Percentiles rank a stretch among this genome's conserved stretches.
phyloP scores from a whole-genome alignment of 1,139 yeast species.

The Hansenula anomala region DNA sequence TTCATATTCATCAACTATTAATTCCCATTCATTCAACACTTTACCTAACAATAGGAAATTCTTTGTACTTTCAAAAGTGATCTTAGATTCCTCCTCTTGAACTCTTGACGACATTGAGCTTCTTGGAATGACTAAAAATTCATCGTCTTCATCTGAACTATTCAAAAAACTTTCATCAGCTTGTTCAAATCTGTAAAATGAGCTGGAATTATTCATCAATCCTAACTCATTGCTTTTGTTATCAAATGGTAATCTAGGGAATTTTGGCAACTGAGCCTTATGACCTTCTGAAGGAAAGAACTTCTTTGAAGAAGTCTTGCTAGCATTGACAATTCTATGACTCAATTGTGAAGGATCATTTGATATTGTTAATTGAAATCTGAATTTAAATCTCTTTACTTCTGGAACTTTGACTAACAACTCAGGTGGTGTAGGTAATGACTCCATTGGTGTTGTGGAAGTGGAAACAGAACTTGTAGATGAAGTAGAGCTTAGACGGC shows the following conservation, averaged over 20 bases:
- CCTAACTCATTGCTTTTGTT: constrained; percentile 5
- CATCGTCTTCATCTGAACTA: constrained; percentile 5
- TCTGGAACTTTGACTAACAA: constrained; percentile 42
- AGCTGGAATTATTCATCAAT: constrained; percentile 5
- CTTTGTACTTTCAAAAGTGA: constrained; percentile 1
- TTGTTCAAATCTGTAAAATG: constrained; percentile 8
- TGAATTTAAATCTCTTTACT: constrained; percentile 40
- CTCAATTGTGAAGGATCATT: constrained; percentile 39
- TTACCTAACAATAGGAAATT: constrained; percentile 48
- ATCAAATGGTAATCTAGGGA: constrained; percentile 11
- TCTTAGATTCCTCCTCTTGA: not conserved
- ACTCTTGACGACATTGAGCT: constrained; percentile 1
- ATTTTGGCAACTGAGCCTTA: constrained; percentile 22
- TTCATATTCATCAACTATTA: constrained; percentile 54
- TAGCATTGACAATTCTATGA: constrained; percentile 21
- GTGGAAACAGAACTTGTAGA: constrained; percentile 13
- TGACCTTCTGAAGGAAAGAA: constrained; percentile 28
- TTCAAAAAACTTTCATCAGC: not conserved
- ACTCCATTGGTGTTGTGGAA: constrained; percentile 18
- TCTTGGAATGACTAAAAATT: constrained; percentile 4
- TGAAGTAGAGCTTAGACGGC: constrained; percentile 7
- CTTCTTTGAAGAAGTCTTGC: constrained; percentile 22
- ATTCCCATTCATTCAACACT: constrained; percentile 63
- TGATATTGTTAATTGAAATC: constrained; percentile 43
- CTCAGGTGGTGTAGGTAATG: constrained; percentile 40